Evolutionary conservation across 2,329 filamentous ascomycete genomes (phyloP), one percentile per base, ranked within the genome.

Genomic region (Venturia oleaginea): DNA sequence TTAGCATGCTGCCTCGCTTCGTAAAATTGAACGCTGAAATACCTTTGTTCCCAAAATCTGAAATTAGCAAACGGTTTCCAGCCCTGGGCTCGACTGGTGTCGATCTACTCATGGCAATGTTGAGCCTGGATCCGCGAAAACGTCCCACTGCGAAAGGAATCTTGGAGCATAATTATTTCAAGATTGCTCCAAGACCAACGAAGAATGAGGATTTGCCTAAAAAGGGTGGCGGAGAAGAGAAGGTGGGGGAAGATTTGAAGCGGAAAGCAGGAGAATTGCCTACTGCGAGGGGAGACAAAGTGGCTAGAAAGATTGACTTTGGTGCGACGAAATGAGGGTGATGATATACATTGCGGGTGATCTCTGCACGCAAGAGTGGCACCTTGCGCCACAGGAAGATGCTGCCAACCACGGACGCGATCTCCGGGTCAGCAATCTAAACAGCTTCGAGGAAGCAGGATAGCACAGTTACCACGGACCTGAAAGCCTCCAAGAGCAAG

Each of bases 161-260:
- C 73, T 81, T 99, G 64, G 81, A 86, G 73, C 92, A 97, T 74
- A 79, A 83, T 59, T 99, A 91, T 87, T 99, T 93, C 91, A 84
- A 84, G 48, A 84, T 84, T 30, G 88, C 94, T 42, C 94, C 94
- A 0, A 85, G 86, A 69, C 93, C 94, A 2, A 96, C 91, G 1
- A 84, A 83, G 67, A 92, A 92, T 70, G 84, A 90, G 72, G 86
- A 94, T 70, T 79, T 99, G 62, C 94, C 94, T 1, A 84, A 83
- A 68, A 94, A 93, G 74, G 83, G 83, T 5, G 88, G 85, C 0
- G 89, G 87, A 8, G 80, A 86, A 66, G 85, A 89, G 70, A 90
- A 89, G 75, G 85, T 94, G 78, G 92, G 85, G 0, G 89, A 90
- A 66, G 92, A 96, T 75, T 77, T 97, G 61, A 92, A 90, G 77